These are phyloP conservation scores for Danielozyma ontarioensis DNA, from an alignment of 805 yeast species.

Conservation along the genomic window DNA sequence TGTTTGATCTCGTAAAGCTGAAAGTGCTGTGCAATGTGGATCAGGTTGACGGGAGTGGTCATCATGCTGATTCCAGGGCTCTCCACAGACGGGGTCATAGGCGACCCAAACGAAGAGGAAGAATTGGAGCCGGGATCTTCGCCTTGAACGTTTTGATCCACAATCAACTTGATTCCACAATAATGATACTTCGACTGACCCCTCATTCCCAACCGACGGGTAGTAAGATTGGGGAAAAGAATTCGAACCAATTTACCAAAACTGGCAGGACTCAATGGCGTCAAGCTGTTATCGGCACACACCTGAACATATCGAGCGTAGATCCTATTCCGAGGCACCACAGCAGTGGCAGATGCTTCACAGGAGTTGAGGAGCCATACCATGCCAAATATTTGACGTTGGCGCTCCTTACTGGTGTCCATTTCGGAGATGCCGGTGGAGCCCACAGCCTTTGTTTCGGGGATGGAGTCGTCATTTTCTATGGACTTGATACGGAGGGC, in stretches of 20 bases:
- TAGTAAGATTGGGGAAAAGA: slow-evolving; percentile 60
- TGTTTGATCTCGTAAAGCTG: slow-evolving; percentile 18
- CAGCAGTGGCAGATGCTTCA: slow-evolving; percentile 40
- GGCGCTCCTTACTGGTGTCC: slow-evolving; percentile 41
- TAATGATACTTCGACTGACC: slow-evolving; percentile 84
- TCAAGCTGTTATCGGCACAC: slow-evolving; percentile 37
- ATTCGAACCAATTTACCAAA: slow-evolving; percentile 60
- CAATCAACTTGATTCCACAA: slow-evolving; percentile 56
- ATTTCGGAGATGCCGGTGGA: not conserved
- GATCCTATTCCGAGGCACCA: slow-evolving; percentile 38
- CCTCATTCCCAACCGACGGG: slow-evolving; percentile 76
- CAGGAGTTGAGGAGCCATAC: slow-evolving; percentile 73
- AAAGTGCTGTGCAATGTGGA: slow-evolving; percentile 11
- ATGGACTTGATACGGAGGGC: slow-evolving; percentile 41
- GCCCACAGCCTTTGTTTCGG: not conserved
- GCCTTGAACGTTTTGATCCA: slow-evolving; percentile 1
- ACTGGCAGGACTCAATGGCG: slow-evolving; percentile 70
- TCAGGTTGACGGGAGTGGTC: slow-evolving; percentile 14
- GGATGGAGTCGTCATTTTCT: slow-evolving; percentile 29
- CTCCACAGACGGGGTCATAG: slow-evolving; percentile 6
- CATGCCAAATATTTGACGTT: slow-evolving; percentile 76
- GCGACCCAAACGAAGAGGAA: slow-evolving; percentile 5
- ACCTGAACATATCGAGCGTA: slow-evolving; percentile 37
- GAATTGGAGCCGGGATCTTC: slow-evolving; percentile 3
- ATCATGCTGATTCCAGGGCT: slow-evolving; percentile 6